phyloP scores from a whole-genome alignment of 192 early-diverging fungal genomes.

The Coemansia sp. region DNA sequence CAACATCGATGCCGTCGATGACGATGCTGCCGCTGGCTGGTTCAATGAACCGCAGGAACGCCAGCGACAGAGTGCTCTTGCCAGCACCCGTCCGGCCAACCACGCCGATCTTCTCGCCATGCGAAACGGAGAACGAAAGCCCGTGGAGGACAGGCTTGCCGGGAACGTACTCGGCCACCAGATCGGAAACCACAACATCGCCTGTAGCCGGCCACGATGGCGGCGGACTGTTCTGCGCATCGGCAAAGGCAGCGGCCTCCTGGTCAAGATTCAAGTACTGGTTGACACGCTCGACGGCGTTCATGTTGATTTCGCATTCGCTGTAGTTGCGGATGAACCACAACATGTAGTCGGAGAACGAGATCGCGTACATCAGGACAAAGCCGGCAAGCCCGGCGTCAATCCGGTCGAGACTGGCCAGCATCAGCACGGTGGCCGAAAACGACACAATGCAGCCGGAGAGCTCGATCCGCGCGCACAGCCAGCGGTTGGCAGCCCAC shows the following conservation, averaged over 20 bases:
- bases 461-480: constrained; percentile 81
- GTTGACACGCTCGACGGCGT: constrained; percentile 82
- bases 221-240: constrained; percentile 55
- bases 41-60: constrained; percentile 79
- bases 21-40: constrained; percentile 63
- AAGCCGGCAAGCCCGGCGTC: constrained; percentile 89
- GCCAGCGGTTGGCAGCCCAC: constrained; percentile 91
- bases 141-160: constrained; percentile 77
- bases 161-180: constrained; percentile 77
- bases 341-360: constrained; percentile 77
- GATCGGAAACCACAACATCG: constrained; percentile 63
- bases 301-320: constrained; percentile 85
- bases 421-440: constrained; percentile 66
- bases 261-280: constrained; percentile 85
- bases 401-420: constrained; percentile 59
- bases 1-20: constrained; percentile 78
- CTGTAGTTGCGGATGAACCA: constrained; percentile 84
- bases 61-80: constrained; percentile 73
- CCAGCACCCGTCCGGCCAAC: constrained; percentile 91
- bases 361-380: constrained; percentile 78
- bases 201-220: constrained; percentile 72
- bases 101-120: constrained; percentile 84
- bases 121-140: constrained; percentile 69
- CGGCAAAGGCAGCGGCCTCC: constrained; percentile 55
- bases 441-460: constrained; percentile 78